A percentile compares a stretch with the other conserved stretches of the same genome.
Evolutionary conservation across 2,329 filamentous ascomycete species (phyloP).

Genomic region (Triangularia setosa): DNA sequence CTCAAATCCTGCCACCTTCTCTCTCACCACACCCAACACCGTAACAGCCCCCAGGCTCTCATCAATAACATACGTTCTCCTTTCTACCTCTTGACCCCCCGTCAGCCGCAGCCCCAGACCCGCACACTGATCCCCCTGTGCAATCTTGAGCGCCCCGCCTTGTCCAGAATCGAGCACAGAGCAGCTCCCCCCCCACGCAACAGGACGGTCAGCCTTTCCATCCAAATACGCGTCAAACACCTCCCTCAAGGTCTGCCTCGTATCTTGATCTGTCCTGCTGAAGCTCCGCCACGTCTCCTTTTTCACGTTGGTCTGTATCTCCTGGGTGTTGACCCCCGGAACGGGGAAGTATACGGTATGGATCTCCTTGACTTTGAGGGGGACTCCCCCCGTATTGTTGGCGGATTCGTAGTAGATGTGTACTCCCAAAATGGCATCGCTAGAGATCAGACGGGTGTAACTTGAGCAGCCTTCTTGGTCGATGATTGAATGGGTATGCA

Average conservation of each 20-base stretch:
- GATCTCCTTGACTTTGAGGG: neutral
- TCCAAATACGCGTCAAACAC: neutral
- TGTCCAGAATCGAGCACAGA: constrained; percentile 27
- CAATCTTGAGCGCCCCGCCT: constrained; percentile 17
- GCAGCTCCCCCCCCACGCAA: constrained; percentile 34
- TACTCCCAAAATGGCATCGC: constrained; percentile 1
- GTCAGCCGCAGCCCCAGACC: neutral
- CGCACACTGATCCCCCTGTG: neutral
- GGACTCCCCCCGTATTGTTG: neutral
- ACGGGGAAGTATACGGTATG: neutral
- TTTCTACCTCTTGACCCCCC: neutral
- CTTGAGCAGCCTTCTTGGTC: constrained; percentile 6
- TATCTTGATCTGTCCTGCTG: neutral
- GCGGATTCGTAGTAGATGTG: constrained; percentile 5
- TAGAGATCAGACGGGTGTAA: constrained; percentile 5
- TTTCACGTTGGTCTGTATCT: neutral
- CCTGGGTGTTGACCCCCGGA: neutral
- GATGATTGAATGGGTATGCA: constrained; percentile 1
- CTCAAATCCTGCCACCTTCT: constrained; percentile 1
- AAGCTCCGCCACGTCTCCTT: neutral
- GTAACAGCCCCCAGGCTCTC: neutral
- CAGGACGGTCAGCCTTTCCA: constrained; percentile 19
- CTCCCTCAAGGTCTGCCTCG: neutral
- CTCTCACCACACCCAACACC: neutral
- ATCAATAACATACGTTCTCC: constrained; percentile 7